Conservation (phyloP, 2,329 filamentous ascomycete species). For the Fusarium newnesense region DNA sequence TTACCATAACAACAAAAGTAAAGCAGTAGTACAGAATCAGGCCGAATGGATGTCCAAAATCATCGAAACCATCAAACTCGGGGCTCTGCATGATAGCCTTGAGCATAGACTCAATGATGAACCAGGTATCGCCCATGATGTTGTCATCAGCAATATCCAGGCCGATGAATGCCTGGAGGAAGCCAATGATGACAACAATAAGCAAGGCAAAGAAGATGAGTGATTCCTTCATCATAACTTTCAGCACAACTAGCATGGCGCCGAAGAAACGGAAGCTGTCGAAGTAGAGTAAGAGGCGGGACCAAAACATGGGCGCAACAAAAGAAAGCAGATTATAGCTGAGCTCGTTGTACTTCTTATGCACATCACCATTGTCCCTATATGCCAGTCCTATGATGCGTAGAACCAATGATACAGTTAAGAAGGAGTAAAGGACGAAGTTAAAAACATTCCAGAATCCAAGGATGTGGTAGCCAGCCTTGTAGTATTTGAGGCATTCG, state of each 20-base stretch:
- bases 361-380: conserved; percentile 53
- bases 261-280: conserved; percentile 97
- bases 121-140: conserved; percentile 72
- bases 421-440: conserved; percentile 78
- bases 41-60: conserved; percentile 92
- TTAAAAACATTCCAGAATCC: conserved; percentile 99
- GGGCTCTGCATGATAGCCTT: conserved; percentile 93
- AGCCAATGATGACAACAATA: conserved; percentile 83
- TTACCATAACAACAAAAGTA: conserved; percentile 95
- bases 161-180: conserved; percentile 93
- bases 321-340: conserved; percentile 97
- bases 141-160: conserved; percentile 85
- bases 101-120: conserved; percentile 84
- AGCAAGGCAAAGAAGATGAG: conserved; percentile 96
- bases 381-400: conserved; percentile 82
- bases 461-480: conserved; percentile 90
- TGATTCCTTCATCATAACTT: conserved; percentile 94
- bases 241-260: conserved; percentile 96
- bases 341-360: conserved; percentile 76
- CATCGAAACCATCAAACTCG: conserved; percentile 88
- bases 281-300: conserved; percentile 88
- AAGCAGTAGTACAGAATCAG: conserved; percentile 97
- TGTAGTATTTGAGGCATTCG: conserved; percentile 89
- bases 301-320: conserved; percentile 96
- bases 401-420: conserved; percentile 81